A percentile compares a stretch with the other conserved stretches of the same genome.
phyloP scores from a whole-genome alignment of 306 rosid genomes.

The Rosa persica region DNA sequence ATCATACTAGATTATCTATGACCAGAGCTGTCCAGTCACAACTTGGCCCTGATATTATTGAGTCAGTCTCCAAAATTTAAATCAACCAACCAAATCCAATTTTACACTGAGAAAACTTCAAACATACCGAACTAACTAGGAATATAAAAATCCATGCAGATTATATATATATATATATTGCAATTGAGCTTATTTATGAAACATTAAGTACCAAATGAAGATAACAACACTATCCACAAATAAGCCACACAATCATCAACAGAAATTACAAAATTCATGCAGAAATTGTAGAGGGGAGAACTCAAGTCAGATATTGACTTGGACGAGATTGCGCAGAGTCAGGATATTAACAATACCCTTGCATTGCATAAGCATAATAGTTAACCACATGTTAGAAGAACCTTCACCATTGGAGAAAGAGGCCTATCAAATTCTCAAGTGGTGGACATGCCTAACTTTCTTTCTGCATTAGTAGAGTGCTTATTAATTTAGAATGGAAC shows the following conservation, averaged over 20 bases:
- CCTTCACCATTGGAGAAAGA: background rate
- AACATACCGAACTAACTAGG: background rate
- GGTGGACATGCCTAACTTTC: background rate
- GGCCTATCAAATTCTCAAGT: background rate
- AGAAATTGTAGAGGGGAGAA: background rate
- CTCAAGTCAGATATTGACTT: background rate
- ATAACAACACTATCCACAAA: background rate
- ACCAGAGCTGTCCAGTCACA: constrained; percentile 11
- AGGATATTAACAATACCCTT: background rate
- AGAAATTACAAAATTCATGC: background rate
- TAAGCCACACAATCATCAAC: background rate
- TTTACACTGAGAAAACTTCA: background rate
- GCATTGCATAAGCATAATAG: background rate
- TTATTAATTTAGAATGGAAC: background rate
- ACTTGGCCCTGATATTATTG: background rate
- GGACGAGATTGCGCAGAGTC: background rate
- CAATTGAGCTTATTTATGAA: background rate
- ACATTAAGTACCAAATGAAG: background rate
- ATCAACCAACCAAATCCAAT: background rate
- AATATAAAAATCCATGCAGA: background rate
- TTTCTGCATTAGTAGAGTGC: background rate
- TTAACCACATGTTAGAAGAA: background rate
- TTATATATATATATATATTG: too few species aligned
- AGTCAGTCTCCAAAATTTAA: background rate
- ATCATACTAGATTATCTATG: too few species aligned